Evolutionary conservation across 108 stramenopile species (phyloP), one percentile per base, ranked within the genome.

Genomic region (Cyclostephanos invisitatus): DNA sequence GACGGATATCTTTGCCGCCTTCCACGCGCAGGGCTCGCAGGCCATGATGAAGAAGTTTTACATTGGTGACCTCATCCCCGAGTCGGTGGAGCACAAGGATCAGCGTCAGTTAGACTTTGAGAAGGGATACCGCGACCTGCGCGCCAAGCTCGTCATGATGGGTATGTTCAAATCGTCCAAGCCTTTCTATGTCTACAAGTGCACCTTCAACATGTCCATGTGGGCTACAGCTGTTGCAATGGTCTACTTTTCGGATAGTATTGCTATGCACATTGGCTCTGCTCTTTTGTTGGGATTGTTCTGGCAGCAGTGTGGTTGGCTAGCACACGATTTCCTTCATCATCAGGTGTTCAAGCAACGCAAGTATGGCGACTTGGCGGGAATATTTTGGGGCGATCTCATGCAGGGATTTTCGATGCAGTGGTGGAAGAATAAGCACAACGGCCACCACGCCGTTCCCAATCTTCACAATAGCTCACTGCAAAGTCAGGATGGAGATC

Each of bases 231-330:
- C 97, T 55, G 79, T 83, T 44, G 81, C 84, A 46, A 87, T 96
- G 80, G 93, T 97, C 24, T 76, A 78, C 49, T 86, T 49, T 59
- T 91, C 84, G 9, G 94, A 96, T 22, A 83, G 72, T 65, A 49
- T 78, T 50, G 56, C 71, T 24, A 82, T 97, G 54, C 96, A 97
- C 79, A 77, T 97, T 67, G 83, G 86, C 20, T 87, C 92, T 1
- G 98, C 97, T 0, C 57, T 94, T 21, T 59, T 97, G 54, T 81
- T 99, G 72, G 99, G 96, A 38, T 75, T 98, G 20, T 98, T 98
- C 83, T 98, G 96, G 89, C 99, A 99, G 81, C 99, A 99, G 82
- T 98, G 97, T 64, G 99, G 99, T 62, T 99, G 99, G 99, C 85
- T 99, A 47, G 96, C 98, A 7, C 99, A 99, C 67, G 99, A 99